Evolutionary conservation across 1,284 basidiomycete species (phyloP).

Genomic region (Cryptococcus sp.): DNA sequence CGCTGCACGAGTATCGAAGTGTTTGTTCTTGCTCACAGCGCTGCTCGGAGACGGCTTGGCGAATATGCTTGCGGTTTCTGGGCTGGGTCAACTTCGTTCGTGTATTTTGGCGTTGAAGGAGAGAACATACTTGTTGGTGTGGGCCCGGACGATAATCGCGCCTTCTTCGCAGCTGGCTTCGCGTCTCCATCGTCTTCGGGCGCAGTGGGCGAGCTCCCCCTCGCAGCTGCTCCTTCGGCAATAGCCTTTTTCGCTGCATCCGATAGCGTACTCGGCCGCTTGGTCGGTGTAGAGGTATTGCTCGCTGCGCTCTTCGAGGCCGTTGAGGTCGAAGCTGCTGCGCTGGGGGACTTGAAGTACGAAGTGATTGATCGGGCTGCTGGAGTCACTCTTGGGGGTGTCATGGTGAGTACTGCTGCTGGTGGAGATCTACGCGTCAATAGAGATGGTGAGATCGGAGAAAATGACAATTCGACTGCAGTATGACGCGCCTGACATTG

Average conservation of each 20-base stretch:
- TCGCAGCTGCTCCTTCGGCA: conserved; percentile 13
- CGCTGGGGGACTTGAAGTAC: conserved; percentile 28
- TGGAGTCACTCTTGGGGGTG: conserved; percentile 13
- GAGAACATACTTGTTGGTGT: conserved; percentile 7
- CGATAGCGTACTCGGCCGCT: conserved; percentile 12
- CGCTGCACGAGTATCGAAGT: conserved; percentile 24
- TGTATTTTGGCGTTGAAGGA: not conserved
- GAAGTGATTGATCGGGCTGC: conserved; percentile 25
- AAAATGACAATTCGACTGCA: not conserved
- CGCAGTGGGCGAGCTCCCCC: not conserved
- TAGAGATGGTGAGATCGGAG: not conserved
- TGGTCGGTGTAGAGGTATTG: conserved; percentile 9
- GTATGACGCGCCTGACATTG: conserved; percentile 20
- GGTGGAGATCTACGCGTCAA: too few species aligned
- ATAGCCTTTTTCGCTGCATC: conserved; percentile 34
- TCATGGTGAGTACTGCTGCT: conserved; percentile 16
- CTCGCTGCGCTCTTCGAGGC: not conserved
- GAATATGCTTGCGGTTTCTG: not conserved
- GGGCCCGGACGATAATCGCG: conserved; percentile 1
- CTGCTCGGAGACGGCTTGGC: conserved; percentile 2
- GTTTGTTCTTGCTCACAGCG: not conserved
- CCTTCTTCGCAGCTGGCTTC: conserved; percentile 17
- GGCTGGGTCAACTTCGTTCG: not conserved
- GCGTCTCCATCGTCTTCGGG: not conserved
- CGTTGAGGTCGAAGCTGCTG: not conserved